phyloP scores from a whole-genome alignment of 228 moss, liverwort and hornwort genomes.

The Sphagnum fallax region DNA sequence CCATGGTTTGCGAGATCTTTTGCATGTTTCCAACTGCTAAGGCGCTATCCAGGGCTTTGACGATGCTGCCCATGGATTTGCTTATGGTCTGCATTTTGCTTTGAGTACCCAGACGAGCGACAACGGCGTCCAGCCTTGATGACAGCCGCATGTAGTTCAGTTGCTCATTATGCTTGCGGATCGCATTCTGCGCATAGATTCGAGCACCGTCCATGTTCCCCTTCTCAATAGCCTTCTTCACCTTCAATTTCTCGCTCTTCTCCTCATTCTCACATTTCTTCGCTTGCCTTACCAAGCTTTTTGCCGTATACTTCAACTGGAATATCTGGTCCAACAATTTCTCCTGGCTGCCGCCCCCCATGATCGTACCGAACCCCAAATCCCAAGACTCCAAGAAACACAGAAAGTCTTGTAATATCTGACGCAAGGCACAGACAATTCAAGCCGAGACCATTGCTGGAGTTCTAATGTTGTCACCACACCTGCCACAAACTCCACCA shows the following conservation, averaged over 20 bases:
- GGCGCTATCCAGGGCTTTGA: slow-evolving; percentile 47
- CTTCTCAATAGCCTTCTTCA: slow-evolving; percentile 55
- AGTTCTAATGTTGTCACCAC: too few species aligned
- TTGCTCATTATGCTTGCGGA: slow-evolving; percentile 56
- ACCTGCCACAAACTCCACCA: too few species aligned
- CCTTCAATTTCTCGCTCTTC: slow-evolving; percentile 51
- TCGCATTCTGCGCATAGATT: slow-evolving; percentile 55
- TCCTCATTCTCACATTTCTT: slow-evolving; percentile 53
- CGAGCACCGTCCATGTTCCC: slow-evolving; percentile 57
- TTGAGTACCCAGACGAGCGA: slow-evolving; percentile 40
- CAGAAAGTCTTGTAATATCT: too few species aligned
- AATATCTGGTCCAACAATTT: slow-evolving; percentile 49
- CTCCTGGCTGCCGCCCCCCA: slow-evolving; percentile 46
- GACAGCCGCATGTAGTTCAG: slow-evolving; percentile 47
- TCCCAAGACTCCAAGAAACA: too few species aligned
- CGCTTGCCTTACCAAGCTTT: slow-evolving; percentile 42
- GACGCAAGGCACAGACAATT: too few species aligned
- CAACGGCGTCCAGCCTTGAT: slow-evolving; percentile 46
- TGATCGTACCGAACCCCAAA: not conserved
- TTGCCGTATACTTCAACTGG: slow-evolving; percentile 47
- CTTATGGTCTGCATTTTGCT: slow-evolving; percentile 62
- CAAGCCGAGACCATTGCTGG: too few species aligned
- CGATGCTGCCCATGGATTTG: slow-evolving; percentile 48
- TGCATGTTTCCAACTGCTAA: slow-evolving; percentile 56
- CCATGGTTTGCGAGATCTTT: slow-evolving; percentile 58